These are phyloP conservation scores for Yamadazyma kanchanaburiensis DNA, from an alignment of 1,139 yeast genomes.

Conservation along the genomic window DNA sequence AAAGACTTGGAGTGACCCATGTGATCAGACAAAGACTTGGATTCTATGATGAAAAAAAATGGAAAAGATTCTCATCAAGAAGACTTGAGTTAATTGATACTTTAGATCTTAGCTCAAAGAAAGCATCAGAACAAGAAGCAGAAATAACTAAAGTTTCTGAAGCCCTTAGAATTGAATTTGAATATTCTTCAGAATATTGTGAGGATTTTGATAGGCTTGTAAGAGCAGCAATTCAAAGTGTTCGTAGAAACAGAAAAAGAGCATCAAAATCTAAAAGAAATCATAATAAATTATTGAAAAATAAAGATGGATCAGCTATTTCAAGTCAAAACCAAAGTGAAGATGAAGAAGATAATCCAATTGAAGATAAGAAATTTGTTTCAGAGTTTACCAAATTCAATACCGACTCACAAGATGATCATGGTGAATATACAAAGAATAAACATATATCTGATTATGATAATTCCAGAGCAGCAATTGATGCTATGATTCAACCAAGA, in stretches of 20 bases:
- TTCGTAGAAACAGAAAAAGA: conserved; percentile 43
- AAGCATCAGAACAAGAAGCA: conserved; percentile 90
- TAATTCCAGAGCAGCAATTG: conserved; percentile 36
- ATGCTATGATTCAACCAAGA: conserved; percentile 36
- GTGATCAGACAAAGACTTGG: conserved; percentile 68
- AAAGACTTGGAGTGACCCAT: conserved; percentile 66
- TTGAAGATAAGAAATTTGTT: conserved; percentile 17
- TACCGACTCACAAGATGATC: conserved; percentile 34
- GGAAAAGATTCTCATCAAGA: conserved; percentile 89
- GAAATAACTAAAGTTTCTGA: conserved; percentile 77
- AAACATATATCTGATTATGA: conserved; percentile 31
- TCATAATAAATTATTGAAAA: conserved; percentile 1
- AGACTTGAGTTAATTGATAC: conserved; percentile 85
- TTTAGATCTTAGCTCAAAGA: conserved; percentile 67
- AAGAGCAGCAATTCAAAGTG: conserved; percentile 83
- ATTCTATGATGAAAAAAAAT: conserved; percentile 74
- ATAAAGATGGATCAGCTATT: background rate
- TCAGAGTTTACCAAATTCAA: conserved; percentile 35
- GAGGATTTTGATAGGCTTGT: conserved; percentile 86
- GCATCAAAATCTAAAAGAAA: conserved; percentile 28
- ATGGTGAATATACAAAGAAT: conserved; percentile 29
- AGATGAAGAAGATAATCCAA: background rate
- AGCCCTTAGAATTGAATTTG: conserved; percentile 70
- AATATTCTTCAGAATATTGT: conserved; percentile 54
- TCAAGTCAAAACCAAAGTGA: background rate